Conservation (phyloP, 2,329 filamentous ascomycete species). For the Pseudocercospora macadamiae region DNA sequence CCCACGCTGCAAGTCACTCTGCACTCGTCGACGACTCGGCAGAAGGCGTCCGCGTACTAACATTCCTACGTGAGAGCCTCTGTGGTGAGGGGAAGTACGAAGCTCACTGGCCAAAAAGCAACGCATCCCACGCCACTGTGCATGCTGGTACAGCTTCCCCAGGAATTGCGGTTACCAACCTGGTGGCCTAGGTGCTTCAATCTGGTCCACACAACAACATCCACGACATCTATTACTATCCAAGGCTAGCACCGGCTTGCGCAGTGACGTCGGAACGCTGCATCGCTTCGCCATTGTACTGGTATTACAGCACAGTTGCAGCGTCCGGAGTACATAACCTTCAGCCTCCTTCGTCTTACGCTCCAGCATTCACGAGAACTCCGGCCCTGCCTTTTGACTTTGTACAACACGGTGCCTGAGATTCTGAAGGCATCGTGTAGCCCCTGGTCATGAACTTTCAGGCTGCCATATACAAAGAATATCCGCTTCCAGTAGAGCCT, state of each 20-base stretch:
- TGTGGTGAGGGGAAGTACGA: constrained; percentile 20
- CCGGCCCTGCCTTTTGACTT: neutral
- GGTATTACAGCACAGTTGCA: neutral
- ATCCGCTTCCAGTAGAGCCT: constrained; percentile 34
- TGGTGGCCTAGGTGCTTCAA: constrained; percentile 7
- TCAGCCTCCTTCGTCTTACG: constrained; percentile 4
- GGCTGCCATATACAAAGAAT: constrained; percentile 27
- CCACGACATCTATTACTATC: constrained; percentile 14
- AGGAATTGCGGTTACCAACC: constrained; percentile 12
- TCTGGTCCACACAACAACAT: constrained; percentile 11
- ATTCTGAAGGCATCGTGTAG: neutral
- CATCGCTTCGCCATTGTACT: constrained; percentile 7
- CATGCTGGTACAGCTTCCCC: constrained; percentile 18
- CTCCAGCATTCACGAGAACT: neutral
- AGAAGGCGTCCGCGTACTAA: constrained; percentile 19
- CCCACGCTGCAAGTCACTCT: constrained; percentile 37
- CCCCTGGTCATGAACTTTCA: constrained; percentile 35
- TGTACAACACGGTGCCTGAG: neutral
- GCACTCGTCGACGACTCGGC: constrained; percentile 13
- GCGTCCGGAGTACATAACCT: neutral
- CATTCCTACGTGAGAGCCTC: neutral
- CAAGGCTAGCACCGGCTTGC: constrained; percentile 9
- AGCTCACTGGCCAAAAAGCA: constrained; percentile 23
- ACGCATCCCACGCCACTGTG: constrained; percentile 25
- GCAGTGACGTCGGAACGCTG: constrained; percentile 24